These are phyloP conservation scores for Citrus glauca DNA, from an alignment of 345 rosid genomes.

Conservation along the genomic window DNA sequence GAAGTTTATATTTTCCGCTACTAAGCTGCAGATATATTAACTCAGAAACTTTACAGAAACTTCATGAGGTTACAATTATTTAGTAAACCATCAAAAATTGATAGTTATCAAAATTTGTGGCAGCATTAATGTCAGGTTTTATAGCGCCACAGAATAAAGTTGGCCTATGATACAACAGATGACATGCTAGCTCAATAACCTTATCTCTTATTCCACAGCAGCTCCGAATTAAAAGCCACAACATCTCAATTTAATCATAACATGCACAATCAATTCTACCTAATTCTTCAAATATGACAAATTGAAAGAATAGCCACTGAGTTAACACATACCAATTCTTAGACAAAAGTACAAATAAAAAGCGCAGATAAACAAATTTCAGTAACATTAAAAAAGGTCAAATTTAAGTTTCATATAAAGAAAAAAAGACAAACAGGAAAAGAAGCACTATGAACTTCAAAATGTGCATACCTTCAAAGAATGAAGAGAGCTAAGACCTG, in stretches of 20 bases:
- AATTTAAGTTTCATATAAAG: background rate
- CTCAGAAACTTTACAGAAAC: background rate
- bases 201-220: too few species aligned
- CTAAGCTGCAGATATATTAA: constrained; percentile 34
- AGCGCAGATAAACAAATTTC: too few species aligned
- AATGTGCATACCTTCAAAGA: constrained; percentile 43
- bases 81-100: background rate
- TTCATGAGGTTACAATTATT: background rate
- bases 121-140: too few species aligned
- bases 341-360: background rate
- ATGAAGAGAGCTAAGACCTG: constrained; percentile 33
- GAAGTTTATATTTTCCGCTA: constrained; percentile 25
- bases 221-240: too few species aligned
- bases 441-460: background rate
- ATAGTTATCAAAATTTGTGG: background rate
- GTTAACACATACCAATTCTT: background rate
- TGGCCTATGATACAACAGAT: too few species aligned
- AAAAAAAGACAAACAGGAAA: too few species aligned
- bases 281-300: background rate
- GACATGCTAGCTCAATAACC: too few species aligned
- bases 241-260: background rate
- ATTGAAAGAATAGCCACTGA: background rate
- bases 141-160: too few species aligned
- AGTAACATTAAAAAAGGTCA: background rate
- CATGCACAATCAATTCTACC: background rate